Conservation (phyloP, 164 flowering plant species). For the Dillenia suffruticosa region DNA sequence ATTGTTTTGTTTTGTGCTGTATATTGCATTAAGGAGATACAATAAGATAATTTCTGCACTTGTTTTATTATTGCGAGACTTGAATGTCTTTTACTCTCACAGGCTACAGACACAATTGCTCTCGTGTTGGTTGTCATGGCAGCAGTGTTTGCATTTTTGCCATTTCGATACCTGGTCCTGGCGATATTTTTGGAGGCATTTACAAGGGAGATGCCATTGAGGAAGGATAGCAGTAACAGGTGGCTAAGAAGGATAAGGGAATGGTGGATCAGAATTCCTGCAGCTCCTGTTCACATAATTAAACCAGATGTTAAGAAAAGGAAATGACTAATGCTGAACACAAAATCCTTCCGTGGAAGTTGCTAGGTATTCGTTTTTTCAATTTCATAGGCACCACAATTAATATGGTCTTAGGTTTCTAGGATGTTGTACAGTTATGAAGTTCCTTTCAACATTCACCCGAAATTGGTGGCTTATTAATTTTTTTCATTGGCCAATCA, state of each 20-base stretch:
- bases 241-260: conserved; percentile 61
- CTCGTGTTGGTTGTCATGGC: conserved; percentile 39
- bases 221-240: conserved; percentile 57
- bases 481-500: too few relatives aligned
- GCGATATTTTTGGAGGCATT: conserved; percentile 45
- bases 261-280: conserved; percentile 88
- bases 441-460: too few relatives aligned
- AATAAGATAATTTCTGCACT: too few relatives aligned
- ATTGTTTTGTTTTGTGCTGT: too few relatives aligned
- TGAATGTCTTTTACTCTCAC: conserved; percentile 11
- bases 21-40: too few relatives aligned
- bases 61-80: too few relatives aligned
- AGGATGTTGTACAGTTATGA: too few relatives aligned
- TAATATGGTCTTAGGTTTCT: too few relatives aligned
- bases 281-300: conserved; percentile 75
- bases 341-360: too few relatives aligned
- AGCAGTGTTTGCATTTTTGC: conserved; percentile 43
- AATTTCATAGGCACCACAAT: too few relatives aligned
- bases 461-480: too few relatives aligned
- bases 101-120: conserved; percentile 71
- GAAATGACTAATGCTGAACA: conserved; percentile 17
- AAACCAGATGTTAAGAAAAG: conserved; percentile 49
- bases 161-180: conserved; percentile 33
- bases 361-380: too few relatives aligned
- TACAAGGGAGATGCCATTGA: conserved; percentile 69